Evolutionary conservation across 331 rosid species (phyloP).

Genomic region (Pyrus hybrid): DNA sequence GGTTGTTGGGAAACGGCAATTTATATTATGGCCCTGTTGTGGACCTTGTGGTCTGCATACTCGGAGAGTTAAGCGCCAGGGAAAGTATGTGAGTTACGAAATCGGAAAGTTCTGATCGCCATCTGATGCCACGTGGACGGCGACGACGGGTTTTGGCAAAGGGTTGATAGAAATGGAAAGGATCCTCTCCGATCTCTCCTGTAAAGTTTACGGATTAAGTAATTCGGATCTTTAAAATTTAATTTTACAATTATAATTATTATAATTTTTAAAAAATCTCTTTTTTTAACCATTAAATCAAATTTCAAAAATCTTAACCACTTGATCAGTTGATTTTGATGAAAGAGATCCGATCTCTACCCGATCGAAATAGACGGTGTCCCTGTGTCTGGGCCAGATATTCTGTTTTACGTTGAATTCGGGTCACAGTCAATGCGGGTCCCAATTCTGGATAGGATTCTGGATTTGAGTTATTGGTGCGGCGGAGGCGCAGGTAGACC

Average conservation of each 20-base stretch:
- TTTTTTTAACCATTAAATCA: too few relatives aligned
- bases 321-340: fast-evolving
- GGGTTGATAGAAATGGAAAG: neutral
- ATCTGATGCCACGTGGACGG: conserved; percentile 1
- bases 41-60: neutral
- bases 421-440: neutral
- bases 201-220: too few relatives aligned
- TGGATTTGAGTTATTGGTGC: neutral
- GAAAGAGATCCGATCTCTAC: too few relatives aligned
- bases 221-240: fast-evolving
- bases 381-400: neutral
- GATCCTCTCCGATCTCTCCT: too few relatives aligned
- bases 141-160: neutral
- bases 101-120: neutral
- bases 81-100: neutral
- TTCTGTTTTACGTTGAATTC: neutral
- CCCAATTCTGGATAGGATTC: neutral
- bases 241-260: too few relatives aligned
- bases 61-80: neutral
- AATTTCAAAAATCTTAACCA: too few relatives aligned
- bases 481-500: too few relatives aligned
- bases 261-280: fast-evolving
- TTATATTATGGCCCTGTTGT: neutral
- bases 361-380: too few relatives aligned
- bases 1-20: neutral